Evolutionary conservation across 129 eudicot species (phyloP), one percentile per base, ranked within the genome.

Genomic region (Oenanthe sinensis): DNA sequence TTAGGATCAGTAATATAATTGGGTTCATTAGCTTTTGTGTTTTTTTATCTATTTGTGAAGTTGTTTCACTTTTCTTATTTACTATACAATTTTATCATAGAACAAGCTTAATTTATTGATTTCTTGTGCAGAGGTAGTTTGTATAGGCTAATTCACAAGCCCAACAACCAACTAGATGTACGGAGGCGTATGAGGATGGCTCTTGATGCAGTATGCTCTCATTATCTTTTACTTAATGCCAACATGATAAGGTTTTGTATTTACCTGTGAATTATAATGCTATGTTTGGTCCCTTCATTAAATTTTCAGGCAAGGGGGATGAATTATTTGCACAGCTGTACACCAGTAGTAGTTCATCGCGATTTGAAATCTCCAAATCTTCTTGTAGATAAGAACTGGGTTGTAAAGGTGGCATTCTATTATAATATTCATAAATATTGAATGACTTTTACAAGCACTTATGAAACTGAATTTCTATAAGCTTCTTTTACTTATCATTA

Each of bases 311-410:
- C 96, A 6, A 87, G 97, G 62, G 99, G 99, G 77, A 92, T 95
- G 99, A 95, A 95, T 83, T 95, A 95, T 90, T 79, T 95, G 86
- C 99, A 95, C 83, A 95, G 88, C 79, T 90, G 97, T 85, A 81
- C 92, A 40, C 99, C 99, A 5, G 89, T 92, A 60, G 87, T 95
- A 79, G 99, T 95, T 81, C 99, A 95, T 85, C 97, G 97, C 75
- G 99, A 95, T 87, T 85, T 95, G 81, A 95, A 95, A 85, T 85
- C 99, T 37, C 99, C 99, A 55, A 95, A 95, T 85, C 94, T 95
- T 33, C 96, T 95, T 63, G 99, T 95, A 78, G 99, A 95, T 81
- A 92, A 88, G 81, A 95, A 95, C 82, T 95, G 99, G 99, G 94
- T 92, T 75, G 99, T 92, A 77, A 95, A 95, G 99, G 99, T 95